phyloP scores from a whole-genome alignment of 2,329 filamentous ascomycete genomes.

The Cladobotryum protrusum region DNA sequence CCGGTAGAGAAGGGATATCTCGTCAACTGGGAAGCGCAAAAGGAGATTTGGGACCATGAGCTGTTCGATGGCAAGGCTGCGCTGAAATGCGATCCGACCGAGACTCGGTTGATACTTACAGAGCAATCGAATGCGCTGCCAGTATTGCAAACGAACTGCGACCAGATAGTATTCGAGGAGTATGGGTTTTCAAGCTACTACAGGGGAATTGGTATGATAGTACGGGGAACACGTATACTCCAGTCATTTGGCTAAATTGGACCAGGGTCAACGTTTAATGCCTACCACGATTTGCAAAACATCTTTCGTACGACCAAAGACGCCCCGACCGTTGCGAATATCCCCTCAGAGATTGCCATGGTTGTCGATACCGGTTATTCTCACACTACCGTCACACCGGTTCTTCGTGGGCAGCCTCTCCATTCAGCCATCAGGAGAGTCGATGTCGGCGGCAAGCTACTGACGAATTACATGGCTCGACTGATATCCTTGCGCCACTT shows the following conservation, averaged over 20 bases:
- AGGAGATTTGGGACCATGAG: slow-evolving; percentile 89
- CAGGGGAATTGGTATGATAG: slow-evolving; percentile 57
- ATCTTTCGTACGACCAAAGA: slow-evolving; percentile 58
- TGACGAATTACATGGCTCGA: slow-evolving; percentile 90
- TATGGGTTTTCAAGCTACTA: slow-evolving; percentile 88
- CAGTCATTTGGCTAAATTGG: slow-evolving; percentile 3
- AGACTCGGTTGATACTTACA: slow-evolving; percentile 77
- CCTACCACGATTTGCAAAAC: slow-evolving; percentile 70
- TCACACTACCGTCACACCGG: slow-evolving; percentile 81
- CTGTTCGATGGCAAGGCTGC: slow-evolving; percentile 68
- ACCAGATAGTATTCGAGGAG: slow-evolving; percentile 96
- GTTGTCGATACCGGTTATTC: slow-evolving; percentile 91
- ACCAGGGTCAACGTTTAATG: slow-evolving; percentile 66
- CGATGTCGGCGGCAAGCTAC: slow-evolving; percentile 84
- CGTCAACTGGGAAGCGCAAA: slow-evolving; percentile 94
- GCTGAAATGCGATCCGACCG: slow-evolving; percentile 64
- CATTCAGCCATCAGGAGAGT: slow-evolving; percentile 78
- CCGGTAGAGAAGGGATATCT: slow-evolving; percentile 93
- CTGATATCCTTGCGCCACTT: slow-evolving; percentile 86
- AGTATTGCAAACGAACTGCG: slow-evolving; percentile 78
- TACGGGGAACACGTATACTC: not conserved
- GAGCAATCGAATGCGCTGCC: slow-evolving; percentile 82
- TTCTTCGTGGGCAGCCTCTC: slow-evolving; percentile 73
- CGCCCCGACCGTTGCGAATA: slow-evolving; percentile 31
- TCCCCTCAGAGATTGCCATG: slow-evolving; percentile 73